Conservation (phyloP, 1,139 yeast species). For the Saccharomyces hybrid region DNA sequence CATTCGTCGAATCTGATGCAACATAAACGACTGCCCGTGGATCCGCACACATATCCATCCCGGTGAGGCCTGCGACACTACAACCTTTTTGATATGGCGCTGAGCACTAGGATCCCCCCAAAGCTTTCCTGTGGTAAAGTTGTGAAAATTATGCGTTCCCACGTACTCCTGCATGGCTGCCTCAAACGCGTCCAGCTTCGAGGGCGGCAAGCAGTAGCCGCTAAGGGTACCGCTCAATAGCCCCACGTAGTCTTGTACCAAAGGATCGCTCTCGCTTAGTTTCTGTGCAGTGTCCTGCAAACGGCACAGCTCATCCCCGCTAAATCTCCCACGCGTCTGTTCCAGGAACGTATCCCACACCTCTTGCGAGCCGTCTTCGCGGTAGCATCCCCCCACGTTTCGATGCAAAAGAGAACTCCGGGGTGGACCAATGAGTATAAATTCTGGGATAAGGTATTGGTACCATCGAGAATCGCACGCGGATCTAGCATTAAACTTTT, state of each 20-base stretch:
- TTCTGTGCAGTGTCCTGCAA: slow-evolving; percentile 90
- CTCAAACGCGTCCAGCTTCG: slow-evolving; percentile 50
- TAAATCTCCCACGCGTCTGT: slow-evolving; percentile 54
- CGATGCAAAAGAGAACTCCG: not conserved
- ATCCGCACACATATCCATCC: slow-evolving; percentile 88
- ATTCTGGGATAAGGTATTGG: slow-evolving; percentile 2
- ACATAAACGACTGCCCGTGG: slow-evolving; percentile 94
- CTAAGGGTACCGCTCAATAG: slow-evolving; percentile 73
- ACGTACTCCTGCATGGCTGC: slow-evolving; percentile 55
- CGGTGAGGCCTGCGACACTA: slow-evolving; percentile 73
- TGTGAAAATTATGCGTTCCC: slow-evolving; percentile 86
- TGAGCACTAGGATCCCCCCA: slow-evolving; percentile 68
- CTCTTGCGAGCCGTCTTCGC: not conserved
- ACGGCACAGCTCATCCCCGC: slow-evolving; percentile 93
- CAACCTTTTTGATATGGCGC: slow-evolving; percentile 62
- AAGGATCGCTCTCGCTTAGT: not conserved
- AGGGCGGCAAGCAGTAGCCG: slow-evolving; percentile 48
- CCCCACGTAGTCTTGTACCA: slow-evolving; percentile 14
- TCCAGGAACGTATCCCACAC: not conserved
- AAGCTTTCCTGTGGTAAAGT: slow-evolving; percentile 72
- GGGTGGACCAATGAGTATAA: not conserved
- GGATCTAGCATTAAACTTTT: slow-evolving; percentile 20
- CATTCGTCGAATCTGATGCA: slow-evolving; percentile 92
- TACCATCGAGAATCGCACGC: slow-evolving; percentile 2
- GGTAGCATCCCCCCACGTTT: not conserved